Percentiles rank a stretch among this genome's conserved stretches.
Evolutionary conservation across 2,329 filamentous ascomycete species (phyloP).

Genomic region (Alternaria longipes): DNA sequence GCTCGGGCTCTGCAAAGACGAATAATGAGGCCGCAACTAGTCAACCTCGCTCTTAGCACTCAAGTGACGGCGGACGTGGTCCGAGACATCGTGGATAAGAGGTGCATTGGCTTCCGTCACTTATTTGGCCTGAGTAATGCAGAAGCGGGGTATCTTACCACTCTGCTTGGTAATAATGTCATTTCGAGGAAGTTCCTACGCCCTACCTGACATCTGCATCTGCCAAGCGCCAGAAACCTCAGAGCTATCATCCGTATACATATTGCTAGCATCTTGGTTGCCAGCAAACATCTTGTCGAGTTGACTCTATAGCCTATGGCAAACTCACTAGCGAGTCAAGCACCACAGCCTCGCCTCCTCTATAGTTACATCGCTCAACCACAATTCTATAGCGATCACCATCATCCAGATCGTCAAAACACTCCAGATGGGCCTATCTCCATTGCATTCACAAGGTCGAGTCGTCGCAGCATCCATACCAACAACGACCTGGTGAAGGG

Average conservation of each 20-base stretch:
- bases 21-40: background rate
- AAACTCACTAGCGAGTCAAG: slow-evolving; percentile 10
- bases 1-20: background rate
- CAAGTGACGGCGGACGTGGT: background rate
- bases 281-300: background rate
- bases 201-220: slow-evolving; percentile 3
- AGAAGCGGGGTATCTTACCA: slow-evolving; percentile 23
- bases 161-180: slow-evolving; percentile 1
- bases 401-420: slow-evolving; percentile 29
- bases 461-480: slow-evolving; percentile 28
- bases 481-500: slow-evolving; percentile 34
- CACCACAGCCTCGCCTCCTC: slow-evolving; percentile 20
- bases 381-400: slow-evolving; percentile 28
- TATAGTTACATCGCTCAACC: slow-evolving; percentile 29
- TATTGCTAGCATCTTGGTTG: background rate
- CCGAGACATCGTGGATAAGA: slow-evolving; percentile 2
- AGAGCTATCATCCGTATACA: background rate
- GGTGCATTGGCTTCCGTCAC: slow-evolving; percentile 21
- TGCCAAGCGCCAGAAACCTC: background rate
- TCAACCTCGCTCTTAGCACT: background rate
- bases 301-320: slow-evolving; percentile 8
- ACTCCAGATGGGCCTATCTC: slow-evolving; percentile 27
- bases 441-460: slow-evolving; percentile 27
- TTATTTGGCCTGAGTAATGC: slow-evolving; percentile 9
- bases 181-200: slow-evolving; percentile 5